Base-by-base conservation (phyloP, 73 alveolate genomes). In the Tetrahymena borealis region DNA sequence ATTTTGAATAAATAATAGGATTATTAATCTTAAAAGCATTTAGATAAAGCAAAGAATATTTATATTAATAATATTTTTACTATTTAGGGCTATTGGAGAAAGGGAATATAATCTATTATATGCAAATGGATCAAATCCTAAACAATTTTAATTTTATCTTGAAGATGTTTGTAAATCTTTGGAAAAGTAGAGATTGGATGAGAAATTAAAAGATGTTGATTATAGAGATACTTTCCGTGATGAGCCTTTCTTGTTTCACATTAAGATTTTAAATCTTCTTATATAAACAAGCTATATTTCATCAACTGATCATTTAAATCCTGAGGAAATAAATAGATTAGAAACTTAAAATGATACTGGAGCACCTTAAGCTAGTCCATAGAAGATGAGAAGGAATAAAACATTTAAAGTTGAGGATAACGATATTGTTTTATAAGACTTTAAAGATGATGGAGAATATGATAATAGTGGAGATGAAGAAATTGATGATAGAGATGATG, bases 141-240 rank as follows among this genome's bases (percentile, higher is more conserved):
- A 33, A 78, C 39, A n/a, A 28, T 33, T 93, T 4, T 38, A 40
- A 93, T 85, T 93, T 20, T 93, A 39, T 31, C 39, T 93, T 11
- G 95, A 93, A 39, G 95, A 93, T 40, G 93, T 85, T 11, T 39
- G 90, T 13, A 38, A 85, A 79, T 91, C 90, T 15, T 91, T 92
- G 20, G 38, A 60, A 18, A 32, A 79, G 40, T 39, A 41, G 39
- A 32, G 79, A 32, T 93, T 85, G 33, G 77, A 38, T 16, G 85
- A 38, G 28, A 93, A 93, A 90, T 40, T 93, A 0, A 39, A 90
- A 85, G 93, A 93, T 28, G 91, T 93, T 16, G 93, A 85, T 11
- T 93, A 85, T 41, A 79, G 95, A 90, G 95, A 93, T 90, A 93
- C 95, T 39, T 93, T 85, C 78, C 43, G 95, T 79, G 95, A 93